Evolutionary conservation across 345 rosid species (phyloP).

Genomic region (Corchorus capsularis): DNA sequence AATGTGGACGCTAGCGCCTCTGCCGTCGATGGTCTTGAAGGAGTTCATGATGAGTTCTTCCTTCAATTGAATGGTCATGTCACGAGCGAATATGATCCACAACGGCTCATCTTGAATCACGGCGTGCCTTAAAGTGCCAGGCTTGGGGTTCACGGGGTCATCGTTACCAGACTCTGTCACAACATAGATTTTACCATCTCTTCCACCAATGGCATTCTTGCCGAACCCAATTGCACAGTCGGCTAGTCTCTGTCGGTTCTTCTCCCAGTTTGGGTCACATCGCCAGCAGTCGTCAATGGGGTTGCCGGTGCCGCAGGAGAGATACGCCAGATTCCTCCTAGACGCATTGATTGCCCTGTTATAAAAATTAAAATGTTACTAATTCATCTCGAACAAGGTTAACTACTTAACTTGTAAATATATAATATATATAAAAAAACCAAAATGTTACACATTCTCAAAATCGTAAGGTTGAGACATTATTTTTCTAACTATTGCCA

Average conservation of each 20-base stretch:
- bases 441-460: not conserved
- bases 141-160: conserved; percentile 69
- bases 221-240: conserved; percentile 85
- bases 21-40: conserved; percentile 77
- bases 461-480: not conserved
- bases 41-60: conserved; percentile 86
- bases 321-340: conserved; percentile 62
- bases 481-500: not conserved
- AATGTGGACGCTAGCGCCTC: conserved; percentile 81
- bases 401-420: too few species aligned
- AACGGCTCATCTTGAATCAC: conserved; percentile 72
- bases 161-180: conserved; percentile 62
- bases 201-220: conserved; percentile 72
- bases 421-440: not conserved
- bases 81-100: conserved; percentile 73
- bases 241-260: conserved; percentile 65
- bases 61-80: conserved; percentile 74
- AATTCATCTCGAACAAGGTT: too few species aligned
- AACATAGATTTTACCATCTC: conserved; percentile 68
- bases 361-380: not conserved
- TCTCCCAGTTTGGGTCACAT: conserved; percentile 76
- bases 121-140: conserved; percentile 69
- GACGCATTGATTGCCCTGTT: conserved; percentile 65
- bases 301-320: conserved; percentile 74
- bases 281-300: conserved; percentile 91